A percentile compares a stretch with the other conserved stretches of the same genome.
Conservation (phyloP, 2,329 filamentous ascomycete genomes). For the Madurella fahalii region DNA sequence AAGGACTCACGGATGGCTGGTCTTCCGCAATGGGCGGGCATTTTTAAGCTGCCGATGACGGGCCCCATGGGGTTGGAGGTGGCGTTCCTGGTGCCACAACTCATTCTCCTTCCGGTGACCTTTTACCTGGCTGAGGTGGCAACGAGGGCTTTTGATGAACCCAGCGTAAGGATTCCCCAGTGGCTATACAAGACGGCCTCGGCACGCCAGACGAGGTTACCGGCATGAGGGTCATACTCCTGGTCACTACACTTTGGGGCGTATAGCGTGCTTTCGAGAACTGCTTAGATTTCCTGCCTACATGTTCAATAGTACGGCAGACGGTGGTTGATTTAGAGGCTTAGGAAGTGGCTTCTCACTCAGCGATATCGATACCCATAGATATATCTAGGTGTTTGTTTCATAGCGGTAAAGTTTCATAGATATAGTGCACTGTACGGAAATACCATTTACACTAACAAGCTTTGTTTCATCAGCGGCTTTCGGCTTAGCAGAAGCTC, state of each 20-base stretch:
- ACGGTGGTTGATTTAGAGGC: no score
- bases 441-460: not conserved
- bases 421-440: no score
- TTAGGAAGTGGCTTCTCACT: no score
- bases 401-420: no score
- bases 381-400: no score
- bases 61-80: constrained; percentile 58
- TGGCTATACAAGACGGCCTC: constrained; percentile 51
- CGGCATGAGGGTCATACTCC: constrained; percentile 11
- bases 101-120: constrained; percentile 55
- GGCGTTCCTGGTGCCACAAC: constrained; percentile 54
- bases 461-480: no score
- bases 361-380: no score
- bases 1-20: constrained; percentile 44
- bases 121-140: constrained; percentile 53
- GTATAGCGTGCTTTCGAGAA: no score
- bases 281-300: no score
- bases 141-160: constrained; percentile 54
- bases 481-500: no score
- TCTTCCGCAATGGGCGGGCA: constrained; percentile 54
- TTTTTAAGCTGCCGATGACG: constrained; percentile 47
- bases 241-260: not conserved
- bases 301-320: no score
- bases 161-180: constrained; percentile 54
- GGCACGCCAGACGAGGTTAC: constrained; percentile 18